Conservation (phyloP, 495 filamentous ascomycete species). For the Annulohypoxylon nitens region DNA sequence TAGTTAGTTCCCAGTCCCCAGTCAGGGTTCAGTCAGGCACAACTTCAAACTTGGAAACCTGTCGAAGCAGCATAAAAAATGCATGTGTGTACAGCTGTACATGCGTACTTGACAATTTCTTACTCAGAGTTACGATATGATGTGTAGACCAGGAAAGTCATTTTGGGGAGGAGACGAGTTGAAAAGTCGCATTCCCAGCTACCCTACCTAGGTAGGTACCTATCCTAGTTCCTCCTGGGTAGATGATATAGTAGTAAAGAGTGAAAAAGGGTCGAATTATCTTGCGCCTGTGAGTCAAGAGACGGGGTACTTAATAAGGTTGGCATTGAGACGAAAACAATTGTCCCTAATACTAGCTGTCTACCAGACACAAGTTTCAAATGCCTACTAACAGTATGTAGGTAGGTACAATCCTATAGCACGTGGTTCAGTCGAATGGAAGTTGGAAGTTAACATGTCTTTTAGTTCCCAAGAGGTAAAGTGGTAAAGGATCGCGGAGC, state of each 20-base stretch:
- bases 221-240: too few relatives aligned
- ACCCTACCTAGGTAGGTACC: background rate
- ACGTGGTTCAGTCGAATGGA: constrained; percentile 26
- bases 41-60: constrained; percentile 44
- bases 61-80: constrained; percentile 34
- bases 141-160: constrained; percentile 16
- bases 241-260: background rate
- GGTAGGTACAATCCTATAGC: constrained; percentile 30
- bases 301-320: background rate
- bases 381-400: background rate
- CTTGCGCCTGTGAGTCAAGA: constrained; percentile 14
- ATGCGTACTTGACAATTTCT: constrained; percentile 19
- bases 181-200: constrained; percentile 20
- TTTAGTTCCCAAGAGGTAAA: constrained; percentile 2
- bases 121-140: constrained; percentile 26
- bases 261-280: constrained; percentile 11
- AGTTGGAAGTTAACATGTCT: constrained; percentile 23
- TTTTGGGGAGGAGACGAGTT: constrained; percentile 4
- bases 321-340: too few relatives aligned
- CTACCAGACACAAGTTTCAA: background rate
- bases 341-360: too few relatives aligned
- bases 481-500: constrained; percentile 33
- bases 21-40: constrained; percentile 42
- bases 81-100: constrained; percentile 3
- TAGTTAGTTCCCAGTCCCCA: background rate